phyloP scores from a whole-genome alignment of 805 yeast species.

The Metschnikowia drakensbergensis region DNA sequence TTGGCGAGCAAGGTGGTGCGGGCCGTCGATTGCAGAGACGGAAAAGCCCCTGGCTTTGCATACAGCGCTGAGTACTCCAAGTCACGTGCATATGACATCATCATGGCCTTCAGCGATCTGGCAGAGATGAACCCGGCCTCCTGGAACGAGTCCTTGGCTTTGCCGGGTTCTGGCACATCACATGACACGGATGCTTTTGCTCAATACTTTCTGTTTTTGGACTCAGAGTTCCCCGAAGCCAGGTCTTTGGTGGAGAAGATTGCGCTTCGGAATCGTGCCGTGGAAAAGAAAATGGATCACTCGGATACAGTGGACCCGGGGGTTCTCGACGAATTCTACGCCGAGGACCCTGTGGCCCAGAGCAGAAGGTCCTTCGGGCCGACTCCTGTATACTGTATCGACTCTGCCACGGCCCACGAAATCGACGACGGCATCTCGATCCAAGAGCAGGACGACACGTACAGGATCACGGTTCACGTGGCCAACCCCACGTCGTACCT shows the following conservation, averaged over 20 bases:
- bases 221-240: conserved; percentile 11
- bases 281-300: neutral
- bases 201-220: conserved; percentile 35
- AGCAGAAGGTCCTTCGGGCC: conserved; percentile 41
- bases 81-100: conserved; percentile 50
- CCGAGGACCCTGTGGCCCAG: conserved; percentile 26
- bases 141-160: conserved; percentile 45
- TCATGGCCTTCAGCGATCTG: conserved; percentile 21
- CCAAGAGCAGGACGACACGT: conserved; percentile 24
- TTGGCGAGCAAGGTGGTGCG: conserved; percentile 36
- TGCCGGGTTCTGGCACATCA: conserved; percentile 44
- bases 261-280: neutral
- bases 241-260: neutral
- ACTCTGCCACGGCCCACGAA: conserved; percentile 74
- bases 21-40: conserved; percentile 20
- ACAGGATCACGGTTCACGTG: conserved; percentile 62
- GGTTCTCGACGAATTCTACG: conserved; percentile 17
- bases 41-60: neutral
- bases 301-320: neutral
- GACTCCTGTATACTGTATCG: conserved; percentile 75
- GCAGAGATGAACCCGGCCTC: conserved; percentile 46
- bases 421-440: conserved; percentile 91
- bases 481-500: conserved; percentile 84
- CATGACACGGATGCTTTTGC: conserved; percentile 42
- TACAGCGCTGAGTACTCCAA: conserved; percentile 45